A percentile compares a stretch with the other conserved stretches of the same genome.
Evolutionary conservation across 768 basidiomycete species (phyloP).

Genomic region (Gloeopeniophorella convolvens): DNA sequence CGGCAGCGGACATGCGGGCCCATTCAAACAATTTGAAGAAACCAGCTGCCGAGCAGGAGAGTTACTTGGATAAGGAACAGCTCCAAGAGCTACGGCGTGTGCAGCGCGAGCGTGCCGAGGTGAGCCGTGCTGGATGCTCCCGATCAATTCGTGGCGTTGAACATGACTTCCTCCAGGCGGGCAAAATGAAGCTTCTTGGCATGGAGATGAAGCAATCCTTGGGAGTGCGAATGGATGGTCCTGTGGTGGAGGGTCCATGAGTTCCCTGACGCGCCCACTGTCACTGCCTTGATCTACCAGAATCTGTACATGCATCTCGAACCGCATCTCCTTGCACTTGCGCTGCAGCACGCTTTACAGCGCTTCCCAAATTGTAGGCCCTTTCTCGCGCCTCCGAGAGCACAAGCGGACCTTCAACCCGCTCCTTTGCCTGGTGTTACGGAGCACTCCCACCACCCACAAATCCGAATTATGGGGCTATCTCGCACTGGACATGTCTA

Average conservation of each 20-base stretch:
- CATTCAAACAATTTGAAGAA: conserved; percentile 68
- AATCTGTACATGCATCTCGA: no score
- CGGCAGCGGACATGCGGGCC: conserved; percentile 77
- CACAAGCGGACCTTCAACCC: no score
- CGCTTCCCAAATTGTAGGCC: no score
- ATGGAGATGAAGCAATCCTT: conserved; percentile 82
- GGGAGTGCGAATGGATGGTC: conserved; percentile 84
- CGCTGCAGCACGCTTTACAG: no score
- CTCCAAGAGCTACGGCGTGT: conserved; percentile 74
- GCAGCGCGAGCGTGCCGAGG: conserved; percentile 80
- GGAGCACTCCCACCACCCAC: no score
- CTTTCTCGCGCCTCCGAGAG: no score
- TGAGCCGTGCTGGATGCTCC: conserved; percentile 35
- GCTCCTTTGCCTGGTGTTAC: no score
- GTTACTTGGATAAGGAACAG: conserved; percentile 72
- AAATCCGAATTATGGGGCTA: no score
- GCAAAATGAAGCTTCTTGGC: conserved; percentile 80
- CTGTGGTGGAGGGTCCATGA: conserved; percentile 43
- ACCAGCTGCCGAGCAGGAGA: conserved; percentile 57
- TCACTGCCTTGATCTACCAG: no score
- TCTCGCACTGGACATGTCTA: no score
- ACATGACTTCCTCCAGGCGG: conserved; percentile 39
- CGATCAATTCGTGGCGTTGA: neutral
- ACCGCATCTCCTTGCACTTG: no score
- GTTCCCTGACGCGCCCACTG: neutral